Conservation (phyloP, 1,139 yeast genomes). For the Taiozyma sp. region DNA sequence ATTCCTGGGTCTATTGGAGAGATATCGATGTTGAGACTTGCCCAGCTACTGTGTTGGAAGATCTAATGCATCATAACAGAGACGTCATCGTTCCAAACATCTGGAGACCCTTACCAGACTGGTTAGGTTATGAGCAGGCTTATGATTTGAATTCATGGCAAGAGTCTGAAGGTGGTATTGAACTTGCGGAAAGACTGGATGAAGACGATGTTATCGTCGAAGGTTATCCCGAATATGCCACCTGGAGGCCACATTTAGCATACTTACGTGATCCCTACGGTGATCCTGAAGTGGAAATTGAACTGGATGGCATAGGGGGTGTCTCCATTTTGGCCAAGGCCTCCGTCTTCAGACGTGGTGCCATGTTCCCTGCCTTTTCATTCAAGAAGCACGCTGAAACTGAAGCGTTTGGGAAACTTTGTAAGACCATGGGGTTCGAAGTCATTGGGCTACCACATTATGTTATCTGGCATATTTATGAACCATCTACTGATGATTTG, state of each 20-base stretch:
- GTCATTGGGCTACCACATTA: slow-evolving; percentile 38
- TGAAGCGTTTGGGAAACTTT: slow-evolving; percentile 37
- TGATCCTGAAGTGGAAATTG: slow-evolving; percentile 37
- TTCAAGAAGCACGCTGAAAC: slow-evolving; percentile 39
- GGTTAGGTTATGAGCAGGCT: slow-evolving; percentile 63
- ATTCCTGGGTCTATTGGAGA: slow-evolving; percentile 64
- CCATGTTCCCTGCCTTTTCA: slow-evolving; percentile 38
- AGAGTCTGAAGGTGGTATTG: slow-evolving; percentile 36
- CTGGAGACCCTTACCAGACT: slow-evolving; percentile 62
- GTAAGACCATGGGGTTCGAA: slow-evolving; percentile 33
- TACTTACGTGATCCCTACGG: slow-evolving; percentile 37
- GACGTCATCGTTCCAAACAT: slow-evolving; percentile 46
- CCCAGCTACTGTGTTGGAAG: slow-evolving; percentile 49
- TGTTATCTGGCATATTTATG: slow-evolving; percentile 40
- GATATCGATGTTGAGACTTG: slow-evolving; percentile 57
- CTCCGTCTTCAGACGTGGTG: slow-evolving; percentile 32
- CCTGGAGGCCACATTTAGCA: slow-evolving; percentile 39
- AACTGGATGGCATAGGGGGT: slow-evolving; percentile 39
- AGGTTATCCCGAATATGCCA: slow-evolving; percentile 37
- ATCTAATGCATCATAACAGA: slow-evolving; percentile 49
- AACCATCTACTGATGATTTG: slow-evolving; percentile 40
- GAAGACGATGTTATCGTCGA: slow-evolving; percentile 39
- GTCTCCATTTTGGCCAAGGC: slow-evolving; percentile 36
- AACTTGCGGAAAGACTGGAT: slow-evolving; percentile 31
- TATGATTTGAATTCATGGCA: slow-evolving; percentile 38